Conservation (phyloP, 192 early-diverging fungal species). For the Cladochytrium replicatum region DNA sequence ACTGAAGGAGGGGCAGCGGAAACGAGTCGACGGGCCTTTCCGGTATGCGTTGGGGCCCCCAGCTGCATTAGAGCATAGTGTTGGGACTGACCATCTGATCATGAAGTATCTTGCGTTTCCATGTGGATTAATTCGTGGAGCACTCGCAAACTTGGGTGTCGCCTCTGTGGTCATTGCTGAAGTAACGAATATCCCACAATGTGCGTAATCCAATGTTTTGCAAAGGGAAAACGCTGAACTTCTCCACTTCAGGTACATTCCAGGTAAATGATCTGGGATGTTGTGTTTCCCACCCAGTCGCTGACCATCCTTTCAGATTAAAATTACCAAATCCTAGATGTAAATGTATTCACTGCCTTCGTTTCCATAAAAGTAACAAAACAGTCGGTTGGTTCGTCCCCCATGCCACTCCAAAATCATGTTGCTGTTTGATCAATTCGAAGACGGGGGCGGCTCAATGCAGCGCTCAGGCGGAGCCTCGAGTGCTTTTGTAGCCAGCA, state of each 20-base stretch:
- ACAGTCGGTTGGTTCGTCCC: too few relatives aligned
- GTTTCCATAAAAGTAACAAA: too few relatives aligned
- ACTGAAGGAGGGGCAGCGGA: constrained; percentile 66
- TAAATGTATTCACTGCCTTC: too few relatives aligned
- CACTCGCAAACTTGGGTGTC: constrained; percentile 83
- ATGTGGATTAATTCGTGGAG: constrained; percentile 92
- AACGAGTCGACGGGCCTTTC: constrained; percentile 64
- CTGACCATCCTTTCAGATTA: too few relatives aligned
- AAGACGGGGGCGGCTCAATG: constrained; percentile 3
- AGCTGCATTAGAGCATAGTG: too few relatives aligned
- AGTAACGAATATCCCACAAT: constrained; percentile 45
- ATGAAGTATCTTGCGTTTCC: constrained; percentile 85
- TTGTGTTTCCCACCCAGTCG: too few relatives aligned
- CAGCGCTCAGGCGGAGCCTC: neutral
- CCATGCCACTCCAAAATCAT: too few relatives aligned
- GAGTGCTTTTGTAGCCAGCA: too few relatives aligned
- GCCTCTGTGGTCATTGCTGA: constrained; percentile 79
- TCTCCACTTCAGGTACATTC: constrained; percentile 13
- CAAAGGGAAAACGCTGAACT: neutral
- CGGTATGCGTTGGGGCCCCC: constrained; percentile 34
- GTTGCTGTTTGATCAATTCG: constrained; percentile 26
- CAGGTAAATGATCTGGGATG: too few relatives aligned
- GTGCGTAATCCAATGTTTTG: constrained; percentile 11
- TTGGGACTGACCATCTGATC: too few relatives aligned
- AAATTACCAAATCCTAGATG: too few relatives aligned